A percentile compares a stretch with the other conserved stretches of the same genome.
phyloP scores from a whole-genome alignment of 768 basidiomycete species.

The Podaxis sp. region DNA sequence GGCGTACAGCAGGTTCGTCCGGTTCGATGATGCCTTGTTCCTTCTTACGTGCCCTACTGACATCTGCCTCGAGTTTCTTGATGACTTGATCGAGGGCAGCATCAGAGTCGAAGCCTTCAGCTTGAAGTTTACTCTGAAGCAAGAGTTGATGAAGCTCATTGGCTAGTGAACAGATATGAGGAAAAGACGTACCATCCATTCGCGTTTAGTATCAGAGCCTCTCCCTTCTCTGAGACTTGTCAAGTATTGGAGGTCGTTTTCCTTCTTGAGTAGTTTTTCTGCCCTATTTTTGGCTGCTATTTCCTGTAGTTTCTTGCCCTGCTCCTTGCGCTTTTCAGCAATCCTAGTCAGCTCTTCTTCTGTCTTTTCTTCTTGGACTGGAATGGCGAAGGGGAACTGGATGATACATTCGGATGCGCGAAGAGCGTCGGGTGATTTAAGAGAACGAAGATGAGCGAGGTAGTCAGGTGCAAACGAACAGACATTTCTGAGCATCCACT shows the following conservation, averaged over 20 bases:
- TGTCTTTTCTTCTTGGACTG: slow-evolving; percentile 76
- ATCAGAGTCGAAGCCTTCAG: slow-evolving; percentile 78
- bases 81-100: slow-evolving; percentile 77
- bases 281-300: slow-evolving; percentile 80
- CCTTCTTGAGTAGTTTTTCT: slow-evolving; percentile 85
- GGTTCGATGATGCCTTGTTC: slow-evolving; percentile 51
- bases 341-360: slow-evolving; percentile 84
- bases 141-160: not conserved
- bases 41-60: slow-evolving; percentile 80
- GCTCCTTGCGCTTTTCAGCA: slow-evolving; percentile 80
- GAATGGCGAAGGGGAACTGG: slow-evolving; percentile 82
- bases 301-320: slow-evolving; percentile 87
- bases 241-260: slow-evolving; percentile 69
- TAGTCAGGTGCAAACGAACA: slow-evolving; percentile 86
- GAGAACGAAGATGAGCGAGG: slow-evolving; percentile 54
- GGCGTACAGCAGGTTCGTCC: slow-evolving; percentile 56
- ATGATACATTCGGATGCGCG: slow-evolving; percentile 68
- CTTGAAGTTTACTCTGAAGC: slow-evolving; percentile 53
- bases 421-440: slow-evolving; percentile 68
- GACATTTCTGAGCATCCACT: slow-evolving; percentile 93
- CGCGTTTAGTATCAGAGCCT: slow-evolving; percentile 60
- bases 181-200: slow-evolving; percentile 62
- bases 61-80: slow-evolving; percentile 79
- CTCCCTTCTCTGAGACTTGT: slow-evolving; percentile 63
- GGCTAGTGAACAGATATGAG: not conserved